Evolutionary conservation across 208 protist genomes (phyloP), one percentile per base, ranked within the genome.

Genomic region (Trypanosoma melophagium): DNA sequence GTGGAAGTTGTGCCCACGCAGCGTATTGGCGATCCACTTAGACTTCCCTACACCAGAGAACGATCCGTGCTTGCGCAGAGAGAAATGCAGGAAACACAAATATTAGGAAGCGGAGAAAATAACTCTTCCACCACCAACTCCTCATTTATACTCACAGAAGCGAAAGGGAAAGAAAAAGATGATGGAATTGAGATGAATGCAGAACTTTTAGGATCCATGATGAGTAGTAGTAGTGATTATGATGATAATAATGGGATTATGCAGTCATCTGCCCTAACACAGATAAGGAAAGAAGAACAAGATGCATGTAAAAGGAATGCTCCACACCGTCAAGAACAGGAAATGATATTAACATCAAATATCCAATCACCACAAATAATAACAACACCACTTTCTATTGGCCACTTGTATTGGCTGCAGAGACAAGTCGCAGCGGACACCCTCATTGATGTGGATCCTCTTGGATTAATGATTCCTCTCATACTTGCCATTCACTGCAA

Each of bases 351-450:
- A 19, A 3, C 44, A 7, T 16, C 56, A 41, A 41, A 25, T 42
- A 62, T 2, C 28, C 44, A 55, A 49, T 52, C 25, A 22, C 31
- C 14, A 28, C 14, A 47, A 35, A 52, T 44, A n/a, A 7, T 44
- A 57, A 58, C 16, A 25, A 59, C 59, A 74, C 70, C 83, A 25
- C 81, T 83, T 17, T 81, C 76, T 9, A 58, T 92, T 24, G 79
- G 61, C 3, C 84, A 94, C 56, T 60, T 84, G 10, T 81, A 90
- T 53, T 95, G 89, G 87, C 74, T 95, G 56, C 89, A 95, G 80
- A 81, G 89, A 9, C 83, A 93, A 53, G 71, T 95, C 3, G 84
- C 86, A 21, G 70, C 80, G 7, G 74, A 75, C 47, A 62, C 76
- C n/a, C 62, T 92, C 17, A 53, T 84, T 28, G 71, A 76, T 41